A percentile compares a stretch with the other conserved stretches of the same genome.
These are phyloP conservation scores for Fusarium sterilihyphosum DNA, from an alignment of 2,329 filamentous ascomycete species.

Conservation along the genomic window DNA sequence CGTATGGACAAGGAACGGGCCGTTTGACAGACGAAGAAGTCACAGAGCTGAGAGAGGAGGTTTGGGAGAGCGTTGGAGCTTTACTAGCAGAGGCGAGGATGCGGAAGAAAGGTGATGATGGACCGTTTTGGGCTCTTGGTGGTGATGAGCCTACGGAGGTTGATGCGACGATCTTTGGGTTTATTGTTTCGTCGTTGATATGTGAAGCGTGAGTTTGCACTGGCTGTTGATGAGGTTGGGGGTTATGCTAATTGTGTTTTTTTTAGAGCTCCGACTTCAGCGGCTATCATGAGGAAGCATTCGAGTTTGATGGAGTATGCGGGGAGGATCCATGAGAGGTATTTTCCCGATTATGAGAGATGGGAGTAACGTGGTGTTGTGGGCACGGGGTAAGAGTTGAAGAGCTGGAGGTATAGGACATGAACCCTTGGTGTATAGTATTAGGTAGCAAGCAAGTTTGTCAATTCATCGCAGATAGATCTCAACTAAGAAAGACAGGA, in stretches of 20 bases:
- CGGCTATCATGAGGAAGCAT: slow-evolving; percentile 55
- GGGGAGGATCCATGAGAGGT: slow-evolving; percentile 61
- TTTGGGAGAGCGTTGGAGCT: slow-evolving; percentile 63
- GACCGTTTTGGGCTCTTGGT: slow-evolving; percentile 68
- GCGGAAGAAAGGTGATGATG: slow-evolving; percentile 21
- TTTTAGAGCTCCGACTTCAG: slow-evolving; percentile 58
- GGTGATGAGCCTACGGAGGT: slow-evolving; percentile 64
- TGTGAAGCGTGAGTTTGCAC: slow-evolving; percentile 60
- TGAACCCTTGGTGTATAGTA: neutral
- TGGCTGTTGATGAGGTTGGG: neutral
- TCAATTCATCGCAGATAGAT: neutral
- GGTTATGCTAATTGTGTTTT: neutral
- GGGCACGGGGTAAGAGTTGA: neutral
- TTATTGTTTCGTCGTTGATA: slow-evolving; percentile 62
- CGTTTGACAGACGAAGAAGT: slow-evolving; percentile 63
- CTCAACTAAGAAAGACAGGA: no score
- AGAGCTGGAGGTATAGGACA: no score
- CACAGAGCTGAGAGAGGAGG: slow-evolving; percentile 54
- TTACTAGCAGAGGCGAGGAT: slow-evolving; percentile 53
- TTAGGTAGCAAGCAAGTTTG: neutral
- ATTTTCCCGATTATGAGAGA: slow-evolving; percentile 67
- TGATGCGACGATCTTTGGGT: slow-evolving; percentile 67
- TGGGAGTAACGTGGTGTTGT: slow-evolving; percentile 41
- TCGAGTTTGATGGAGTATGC: slow-evolving; percentile 66
- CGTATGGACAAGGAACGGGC: slow-evolving; percentile 66